These are phyloP conservation scores for Priceomyces melissophilus DNA, from an alignment of 805 yeast species.

Conservation along the genomic window DNA sequence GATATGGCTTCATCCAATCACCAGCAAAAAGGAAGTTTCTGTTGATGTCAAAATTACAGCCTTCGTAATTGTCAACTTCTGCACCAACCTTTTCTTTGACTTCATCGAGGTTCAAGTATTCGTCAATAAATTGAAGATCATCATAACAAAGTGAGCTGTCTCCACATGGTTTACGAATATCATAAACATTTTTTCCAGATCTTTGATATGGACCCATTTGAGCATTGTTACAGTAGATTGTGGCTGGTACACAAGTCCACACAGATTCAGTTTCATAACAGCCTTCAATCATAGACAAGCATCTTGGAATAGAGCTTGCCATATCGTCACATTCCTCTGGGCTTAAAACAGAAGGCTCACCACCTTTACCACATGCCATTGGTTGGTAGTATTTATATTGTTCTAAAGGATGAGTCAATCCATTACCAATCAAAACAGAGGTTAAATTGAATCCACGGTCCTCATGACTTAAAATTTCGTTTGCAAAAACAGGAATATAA, in stretches of 20 bases:
- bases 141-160: conserved; percentile 69
- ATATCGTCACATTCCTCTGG: conserved; percentile 68
- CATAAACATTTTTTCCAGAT: conserved; percentile 90
- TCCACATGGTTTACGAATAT: conserved; percentile 77
- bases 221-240: conserved; percentile 82
- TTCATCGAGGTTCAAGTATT: conserved; percentile 70
- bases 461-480: conserved; percentile 38
- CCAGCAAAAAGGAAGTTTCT: conserved; percentile 81
- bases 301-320: conserved; percentile 63
- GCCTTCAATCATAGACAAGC: conserved; percentile 67
- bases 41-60: conserved; percentile 77
- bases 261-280: conserved; percentile 76
- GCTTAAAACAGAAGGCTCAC: conserved; percentile 68
- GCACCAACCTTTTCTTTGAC: conserved; percentile 87
- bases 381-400: conserved; percentile 82
- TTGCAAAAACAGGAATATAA: conserved; percentile 45
- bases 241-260: conserved; percentile 88
- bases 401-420: conserved; percentile 78
- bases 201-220: conserved; percentile 77
- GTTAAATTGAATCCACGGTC: conserved; percentile 52
- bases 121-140: conserved; percentile 70
- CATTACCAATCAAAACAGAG: conserved; percentile 88
- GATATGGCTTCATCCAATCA: conserved; percentile 87
- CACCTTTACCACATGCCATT: conserved; percentile 94
- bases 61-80: conserved; percentile 72